A percentile compares a stretch with the other conserved stretches of the same genome.
phyloP scores from a whole-genome alignment of 108 stramenopile genomes.

The Cylindrotheca fusiformis region DNA sequence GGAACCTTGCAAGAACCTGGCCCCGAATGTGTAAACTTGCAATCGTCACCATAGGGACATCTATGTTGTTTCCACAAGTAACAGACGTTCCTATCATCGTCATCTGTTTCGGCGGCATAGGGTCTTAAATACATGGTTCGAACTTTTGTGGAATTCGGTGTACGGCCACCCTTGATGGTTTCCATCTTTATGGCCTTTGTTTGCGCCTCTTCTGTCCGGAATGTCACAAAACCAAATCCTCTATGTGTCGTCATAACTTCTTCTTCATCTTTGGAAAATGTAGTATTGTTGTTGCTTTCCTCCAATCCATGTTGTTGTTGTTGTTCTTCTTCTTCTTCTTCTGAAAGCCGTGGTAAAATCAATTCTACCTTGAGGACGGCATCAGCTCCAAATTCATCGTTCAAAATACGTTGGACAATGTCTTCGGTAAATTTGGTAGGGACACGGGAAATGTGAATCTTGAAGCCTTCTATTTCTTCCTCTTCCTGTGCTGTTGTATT shows the following conservation, averaged over 20 bases:
- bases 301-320: conserved; percentile 8
- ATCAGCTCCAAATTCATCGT: conserved; percentile 40
- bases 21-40: conserved; percentile 75
- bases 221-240: conserved; percentile 76
- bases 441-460: conserved; percentile 70
- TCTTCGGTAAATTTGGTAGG: conserved; percentile 62
- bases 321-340: conserved; percentile 8
- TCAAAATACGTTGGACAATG: conserved; percentile 43
- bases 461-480: conserved; percentile 35
- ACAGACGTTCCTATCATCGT: conserved; percentile 37
- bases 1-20: conserved; percentile 66
- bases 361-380: conserved; percentile 42
- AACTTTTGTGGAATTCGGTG: conserved; percentile 44
- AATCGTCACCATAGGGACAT: conserved; percentile 70
- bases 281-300: conserved; percentile 7
- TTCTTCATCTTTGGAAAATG: conserved; percentile 1
- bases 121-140: conserved; percentile 64
- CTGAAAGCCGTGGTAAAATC: conserved; percentile 22
- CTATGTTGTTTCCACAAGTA: conserved; percentile 60
- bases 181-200: conserved; percentile 39
- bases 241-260: conserved; percentile 38
- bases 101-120: conserved; percentile 18
- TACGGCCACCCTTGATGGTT: conserved; percentile 58
- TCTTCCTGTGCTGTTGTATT: not conserved
- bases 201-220: conserved; percentile 16